phyloP scores from a whole-genome alignment of 139 green algal genomes.

The Deuterostichococcus epilithicus region DNA sequence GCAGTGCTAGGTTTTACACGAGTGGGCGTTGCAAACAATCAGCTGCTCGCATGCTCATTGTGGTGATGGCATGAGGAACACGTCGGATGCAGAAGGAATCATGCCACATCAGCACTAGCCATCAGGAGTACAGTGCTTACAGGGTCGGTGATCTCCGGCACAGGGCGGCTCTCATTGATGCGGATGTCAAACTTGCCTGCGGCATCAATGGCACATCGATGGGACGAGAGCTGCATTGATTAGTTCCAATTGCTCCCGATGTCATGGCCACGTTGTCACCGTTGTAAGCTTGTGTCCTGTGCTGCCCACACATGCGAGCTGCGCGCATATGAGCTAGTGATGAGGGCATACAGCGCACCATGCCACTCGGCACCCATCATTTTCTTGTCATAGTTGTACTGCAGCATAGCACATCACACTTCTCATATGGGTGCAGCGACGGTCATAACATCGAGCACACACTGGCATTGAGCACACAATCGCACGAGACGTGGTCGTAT shows the following conservation, averaged over 20 bases:
- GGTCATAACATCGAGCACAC: too few relatives aligned
- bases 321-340: neutral
- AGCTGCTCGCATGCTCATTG: too few relatives aligned
- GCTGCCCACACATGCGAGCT: neutral
- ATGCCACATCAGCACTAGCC: too few relatives aligned
- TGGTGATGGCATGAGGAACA: too few relatives aligned
- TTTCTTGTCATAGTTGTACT: neutral
- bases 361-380: neutral
- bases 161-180: neutral
- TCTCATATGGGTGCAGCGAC: too few relatives aligned
- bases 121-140: neutral
- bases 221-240: neutral
- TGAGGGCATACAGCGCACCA: neutral
- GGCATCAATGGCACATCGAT: neutral
- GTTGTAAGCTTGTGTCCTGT: neutral
- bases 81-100: too few relatives aligned
- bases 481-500: too few relatives aligned
- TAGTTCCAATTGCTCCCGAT: neutral
- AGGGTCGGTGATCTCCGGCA: neutral
- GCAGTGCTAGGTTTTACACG: too few relatives aligned
- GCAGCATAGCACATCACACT: neutral
- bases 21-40: too few relatives aligned
- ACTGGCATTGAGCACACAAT: too few relatives aligned
- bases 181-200: constrained; percentile 1
- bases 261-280: neutral